Conservation (phyloP, 192 early-diverging fungal genomes). For the Coemansia sp. region DNA sequence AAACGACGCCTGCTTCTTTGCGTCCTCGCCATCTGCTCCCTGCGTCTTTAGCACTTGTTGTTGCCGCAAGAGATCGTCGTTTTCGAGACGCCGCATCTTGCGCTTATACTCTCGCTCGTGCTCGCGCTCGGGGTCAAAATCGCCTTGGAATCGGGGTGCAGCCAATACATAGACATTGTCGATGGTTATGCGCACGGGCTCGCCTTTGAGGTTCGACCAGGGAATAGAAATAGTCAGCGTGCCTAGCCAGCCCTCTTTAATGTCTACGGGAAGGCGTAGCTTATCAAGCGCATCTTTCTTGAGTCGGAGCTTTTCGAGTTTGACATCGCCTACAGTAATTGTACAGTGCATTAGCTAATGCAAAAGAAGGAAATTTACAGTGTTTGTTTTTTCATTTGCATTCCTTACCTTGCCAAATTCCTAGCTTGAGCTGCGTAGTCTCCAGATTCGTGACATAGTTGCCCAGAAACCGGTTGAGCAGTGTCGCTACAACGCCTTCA, state of each 20-base stretch:
- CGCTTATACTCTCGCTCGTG: constrained; percentile 72
- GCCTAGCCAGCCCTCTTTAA: constrained; percentile 89
- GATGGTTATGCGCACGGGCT: constrained; percentile 87
- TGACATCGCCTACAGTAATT: constrained; percentile 82
- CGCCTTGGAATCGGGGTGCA: constrained; percentile 75
- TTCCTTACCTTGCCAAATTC: constrained; percentile 84
- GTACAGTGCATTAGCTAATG: not conserved
- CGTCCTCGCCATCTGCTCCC: constrained; percentile 47
- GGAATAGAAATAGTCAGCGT: constrained; percentile 93
- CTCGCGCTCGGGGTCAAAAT: constrained; percentile 85
- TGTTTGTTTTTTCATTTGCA: constrained; percentile 20
- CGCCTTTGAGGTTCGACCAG: constrained; percentile 95
- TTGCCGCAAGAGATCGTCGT: constrained; percentile 39
- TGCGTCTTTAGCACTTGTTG: constrained; percentile 37
- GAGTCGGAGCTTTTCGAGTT: constrained; percentile 86
- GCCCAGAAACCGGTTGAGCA: constrained; percentile 86
- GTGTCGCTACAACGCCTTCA: constrained; percentile 74
- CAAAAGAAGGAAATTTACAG: not conserved
- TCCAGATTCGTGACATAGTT: constrained; percentile 96
- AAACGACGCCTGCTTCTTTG: constrained; percentile 82
- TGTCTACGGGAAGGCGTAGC: constrained; percentile 92
- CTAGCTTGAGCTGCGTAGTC: constrained; percentile 91
- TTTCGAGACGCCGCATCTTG: constrained; percentile 84
- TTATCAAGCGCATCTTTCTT: constrained; percentile 92
- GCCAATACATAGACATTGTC: constrained; percentile 90